Base-by-base conservation (phyloP, 2,329 filamentous ascomycete species). In the Arthrinium puccinioides region DNA sequence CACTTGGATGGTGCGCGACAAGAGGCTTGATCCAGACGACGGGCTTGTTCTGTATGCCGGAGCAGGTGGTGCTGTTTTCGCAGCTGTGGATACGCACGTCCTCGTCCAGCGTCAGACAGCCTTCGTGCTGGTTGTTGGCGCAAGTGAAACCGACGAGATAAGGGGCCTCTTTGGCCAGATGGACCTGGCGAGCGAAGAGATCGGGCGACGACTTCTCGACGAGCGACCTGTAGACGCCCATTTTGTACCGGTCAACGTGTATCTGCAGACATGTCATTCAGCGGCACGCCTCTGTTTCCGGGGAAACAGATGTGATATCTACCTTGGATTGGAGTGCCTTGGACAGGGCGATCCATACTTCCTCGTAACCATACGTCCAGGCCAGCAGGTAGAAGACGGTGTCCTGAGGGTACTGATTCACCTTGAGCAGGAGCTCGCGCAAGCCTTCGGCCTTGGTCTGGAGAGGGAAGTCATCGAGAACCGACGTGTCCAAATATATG, bases 341-440 rank as follows among this genome's bases (percentile, higher is more conserved):
- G 0, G 87, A 81, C 1, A 97, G 62, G 0, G 87, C 83, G 41
- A 88, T 67, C 88, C 88, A 96, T 0, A 95, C 87, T 36, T 94
- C 84, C 55, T 97, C 89, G 45, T 96, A 95, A 48, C 85, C 86
- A 53, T 92, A 92, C 0, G 90, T 96, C 88, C 89, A 95, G 1
- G 87, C 77, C 39, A 88, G 77, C 31, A 97, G 72, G 56, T 94
- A 84, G 51, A 95, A 96, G 1, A 83, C 57, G 0, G 87, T 94
- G 26, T 87, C 76, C 2, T 66, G 44, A 0, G 88, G 82, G 55
- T 90, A 94, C 18, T 63, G 54, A 0, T 63, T 57, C 0, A 95
- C 70, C 46, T 87, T 83, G 5, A 66, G 61, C 1, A 96, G 52
- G 0, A 96, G 69, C 51, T 95, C 85, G 1, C 64, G 64, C 9